phyloP scores from a whole-genome alignment of 495 filamentous ascomycete species.

The Daldinia loculata region DNA sequence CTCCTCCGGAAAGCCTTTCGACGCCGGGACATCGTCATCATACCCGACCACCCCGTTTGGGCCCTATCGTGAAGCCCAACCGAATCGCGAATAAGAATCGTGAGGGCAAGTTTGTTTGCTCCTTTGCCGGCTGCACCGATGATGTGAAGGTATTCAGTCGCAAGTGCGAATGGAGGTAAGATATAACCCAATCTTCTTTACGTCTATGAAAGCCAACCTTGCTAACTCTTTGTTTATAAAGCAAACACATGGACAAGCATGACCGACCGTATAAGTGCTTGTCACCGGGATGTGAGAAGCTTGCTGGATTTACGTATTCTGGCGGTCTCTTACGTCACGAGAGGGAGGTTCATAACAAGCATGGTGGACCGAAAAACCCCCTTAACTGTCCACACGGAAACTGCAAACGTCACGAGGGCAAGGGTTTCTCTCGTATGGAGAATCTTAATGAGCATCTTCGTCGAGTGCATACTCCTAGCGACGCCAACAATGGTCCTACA shows the following conservation, averaged over 20 bases:
- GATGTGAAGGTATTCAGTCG: slow-evolving; percentile 71
- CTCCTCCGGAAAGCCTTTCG: slow-evolving; percentile 19
- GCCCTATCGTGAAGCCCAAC: slow-evolving; percentile 60
- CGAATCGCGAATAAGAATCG: slow-evolving; percentile 63
- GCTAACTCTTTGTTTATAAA: slow-evolving; percentile 46
- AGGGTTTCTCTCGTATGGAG: slow-evolving; percentile 85
- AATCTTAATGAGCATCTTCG: slow-evolving; percentile 89
- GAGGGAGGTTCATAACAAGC: slow-evolving; percentile 88
- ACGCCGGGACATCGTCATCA: background rate
- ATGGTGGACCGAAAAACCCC: slow-evolving; percentile 80
- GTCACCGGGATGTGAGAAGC: slow-evolving; percentile 80
- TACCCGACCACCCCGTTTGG: slow-evolving; percentile 46
- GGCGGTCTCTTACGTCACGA: slow-evolving; percentile 88
- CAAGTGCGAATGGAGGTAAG: slow-evolving; percentile 94
- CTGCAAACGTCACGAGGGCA: slow-evolving; percentile 79
- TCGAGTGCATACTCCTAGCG: slow-evolving; percentile 70
- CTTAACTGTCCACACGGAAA: slow-evolving; percentile 79
- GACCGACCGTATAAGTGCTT: slow-evolving; percentile 87
- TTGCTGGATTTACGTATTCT: slow-evolving; percentile 92
- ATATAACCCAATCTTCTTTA: slow-evolving; percentile 24
- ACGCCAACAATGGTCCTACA: slow-evolving; percentile 21
- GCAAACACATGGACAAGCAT: slow-evolving; percentile 98
- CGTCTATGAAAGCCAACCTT: background rate
- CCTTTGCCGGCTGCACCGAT: slow-evolving; percentile 65
- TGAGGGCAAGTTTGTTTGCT: slow-evolving; percentile 76